phyloP scores from a whole-genome alignment of 2,329 filamentous ascomycete species.

The Fusarium austroafricanum region DNA sequence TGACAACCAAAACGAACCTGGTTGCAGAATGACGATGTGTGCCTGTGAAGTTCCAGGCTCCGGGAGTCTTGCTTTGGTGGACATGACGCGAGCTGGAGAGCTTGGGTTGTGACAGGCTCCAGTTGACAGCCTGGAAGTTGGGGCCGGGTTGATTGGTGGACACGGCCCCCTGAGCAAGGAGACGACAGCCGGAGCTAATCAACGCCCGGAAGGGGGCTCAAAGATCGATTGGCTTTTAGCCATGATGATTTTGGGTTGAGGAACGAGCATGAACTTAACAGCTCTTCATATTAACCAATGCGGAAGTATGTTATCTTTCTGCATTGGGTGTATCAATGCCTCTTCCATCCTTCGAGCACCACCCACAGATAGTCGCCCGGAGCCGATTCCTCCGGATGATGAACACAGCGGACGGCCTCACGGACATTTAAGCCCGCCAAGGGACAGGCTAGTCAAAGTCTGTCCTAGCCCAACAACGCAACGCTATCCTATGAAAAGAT shows the following conservation, averaged over 20 bases:
- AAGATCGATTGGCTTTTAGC: constrained; percentile 23
- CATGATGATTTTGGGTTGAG: constrained; percentile 3
- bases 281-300: background rate
- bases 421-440: constrained; percentile 26
- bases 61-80: constrained; percentile 20
- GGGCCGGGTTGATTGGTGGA: constrained; percentile 26
- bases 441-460: background rate
- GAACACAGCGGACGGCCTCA: background rate
- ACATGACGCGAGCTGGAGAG: background rate
- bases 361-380: background rate
- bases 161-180: constrained; percentile 29
- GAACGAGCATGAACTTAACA: constrained; percentile 20
- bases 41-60: constrained; percentile 28
- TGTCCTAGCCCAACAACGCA: background rate
- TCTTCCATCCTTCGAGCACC: background rate
- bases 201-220: constrained; percentile 2
- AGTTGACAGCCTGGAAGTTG: constrained; percentile 8
- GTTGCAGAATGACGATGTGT: constrained; percentile 38
- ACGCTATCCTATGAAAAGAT: background rate
- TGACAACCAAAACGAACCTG: constrained; percentile 24
- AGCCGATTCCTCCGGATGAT: constrained; percentile 8
- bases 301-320: constrained; percentile 2
- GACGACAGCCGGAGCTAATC: background rate
- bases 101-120: constrained; percentile 32
- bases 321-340: constrained; percentile 4